Evolutionary conservation across 306 rosid species (phyloP), one percentile per base, ranked within the genome.

Genomic region (Cicer cuneatum): DNA sequence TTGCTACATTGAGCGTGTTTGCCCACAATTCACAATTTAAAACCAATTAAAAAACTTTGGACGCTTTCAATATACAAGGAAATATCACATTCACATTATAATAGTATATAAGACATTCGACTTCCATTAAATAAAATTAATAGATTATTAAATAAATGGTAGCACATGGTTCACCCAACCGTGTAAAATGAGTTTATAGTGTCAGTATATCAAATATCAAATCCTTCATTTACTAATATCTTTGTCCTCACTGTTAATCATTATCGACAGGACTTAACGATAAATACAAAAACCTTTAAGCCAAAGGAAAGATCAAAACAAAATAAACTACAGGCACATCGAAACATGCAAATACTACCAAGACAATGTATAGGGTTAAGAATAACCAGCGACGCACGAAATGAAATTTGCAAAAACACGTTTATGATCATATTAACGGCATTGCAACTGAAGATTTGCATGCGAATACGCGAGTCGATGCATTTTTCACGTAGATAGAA

Each of bases 391-490:
- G 54, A 59, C 16, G 3, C 18, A 56, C 6, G 53, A 21, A 68
- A 53, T 60, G 53, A 24, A 56, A 48, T 54, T 13, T 12, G 9
- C 8, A 35, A 69, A 7, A 9, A 48, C 42, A 1, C 6, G 12
- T 64, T 70, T 58, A 2, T 66, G 57, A 56, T 72, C 69, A 80
- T 72, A 80, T 59, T 45, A 29, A 10, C 45, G 57, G 29, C 60
- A 80, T 68, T 74, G 73, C 14, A 69, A 52, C 24, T 15, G 67
- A 74, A 60, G 60, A 74, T 80, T 74, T 38, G 15, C 21, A 60
- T 4, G 46, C 16, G 41, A 71, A 61, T 9, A 48, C 45, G 42
- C 45, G 51, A 68, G n/a, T 9, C 39, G 53, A 14, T 41, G 71
- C 45, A 39, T 29, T 29, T 29, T 40, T 77, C 71, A 24, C 19